Evolutionary conservation across 768 basidiomycete species (phyloP), one percentile per base, ranked within the genome.

Genomic region (Podaxis carcinomalis): DNA sequence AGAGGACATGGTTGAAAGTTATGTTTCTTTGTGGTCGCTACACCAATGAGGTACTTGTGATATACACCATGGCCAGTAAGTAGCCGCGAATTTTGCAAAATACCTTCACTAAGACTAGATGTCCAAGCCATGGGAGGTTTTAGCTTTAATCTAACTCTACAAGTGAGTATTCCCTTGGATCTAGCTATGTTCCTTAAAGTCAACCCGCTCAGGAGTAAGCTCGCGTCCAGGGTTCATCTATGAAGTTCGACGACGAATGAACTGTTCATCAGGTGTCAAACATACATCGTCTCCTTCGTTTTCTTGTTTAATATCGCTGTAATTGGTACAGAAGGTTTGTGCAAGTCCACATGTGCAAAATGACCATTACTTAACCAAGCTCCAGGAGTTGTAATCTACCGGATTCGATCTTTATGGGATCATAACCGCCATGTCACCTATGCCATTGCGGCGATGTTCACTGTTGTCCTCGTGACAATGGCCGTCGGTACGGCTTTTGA

Each of bases 301-400:
- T 39, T 58, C 5, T 28, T 58, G 2, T 40, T 51, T 25, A 25
- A 40, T 5, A 10, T 40, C 14, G 25, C 49, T 25, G 49, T 37
- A 7, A 25, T 58, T 5, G 57, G 57, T 11, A 51, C 36, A 50
- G 57, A 58, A 50, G 57, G 49, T 39, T 16, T 27, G 49, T n/a
- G 21, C 14, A 28, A 32, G 32, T 32, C 32, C 2, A 32, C 32
- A 32, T 9, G 9, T 32, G 0, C 32, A 32, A 32, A 32, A 32
- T 32, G 32, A 9, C 32, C 32, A 32, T 32, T 9, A 25, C 21
- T 16, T 51, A 11, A 51, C 23, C 11, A 25, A 23, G 11, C 16
- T 10, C 13, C 28, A 49, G 56, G 46, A 25, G 46, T 57, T 21
- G 56, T 57, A 13, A 49, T 49, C 13, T 57, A 57, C 47, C 56